Base-by-base conservation (phyloP, 495 filamentous ascomycete genomes). In the Trichoderma virens region DNA sequence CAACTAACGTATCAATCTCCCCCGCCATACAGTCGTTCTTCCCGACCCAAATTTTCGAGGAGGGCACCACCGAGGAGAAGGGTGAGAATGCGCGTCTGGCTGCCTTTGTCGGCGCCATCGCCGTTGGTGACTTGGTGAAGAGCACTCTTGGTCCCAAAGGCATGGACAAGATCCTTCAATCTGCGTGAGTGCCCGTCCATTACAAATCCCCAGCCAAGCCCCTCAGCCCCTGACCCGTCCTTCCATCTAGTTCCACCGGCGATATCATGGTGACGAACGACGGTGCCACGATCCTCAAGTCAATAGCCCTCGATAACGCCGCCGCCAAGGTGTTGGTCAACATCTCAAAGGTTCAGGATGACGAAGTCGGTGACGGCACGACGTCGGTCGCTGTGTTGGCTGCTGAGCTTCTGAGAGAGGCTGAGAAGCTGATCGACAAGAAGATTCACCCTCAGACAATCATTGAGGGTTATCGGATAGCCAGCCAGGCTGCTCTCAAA, bases 381-480 rank as follows among this genome's bases (percentile, higher is more conserved):
- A 75, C 73, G 16, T 80, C 78, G 31, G 92, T 96, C 20, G 86
- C 92, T 32, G 95, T 98, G 14, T 80, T 98, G 66, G 92, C 94
- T 25, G 95, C 94, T 27, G 94, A 98, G 79, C 83, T 98, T 51
- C 83, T 98, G 60, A 89, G 95, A 60, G 95, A 98, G 74, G 94
- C 95, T 28, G 94, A 98, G 81, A 92, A 95, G 78, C 85, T 98
- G 43, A 92, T 98, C 68, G 90, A 92, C 80, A 88, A 90, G 79
- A 97, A 97, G 79, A 96, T 98, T 72, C 94, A 98, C 76, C 94
- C 94, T 38, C 94, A 98, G 84, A 98, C 95, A 27, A 98, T 98
- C 76, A 98, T 98, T 70, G 94, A 98, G 70, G 94, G 94, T 27
- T 98, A 95, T 82, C 88, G 94, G 76, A 94, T 98, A 90, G 94